These are phyloP conservation scores for Pugionium dolabratum DNA, from an alignment of 345 rosid species.

Conservation along the genomic window DNA sequence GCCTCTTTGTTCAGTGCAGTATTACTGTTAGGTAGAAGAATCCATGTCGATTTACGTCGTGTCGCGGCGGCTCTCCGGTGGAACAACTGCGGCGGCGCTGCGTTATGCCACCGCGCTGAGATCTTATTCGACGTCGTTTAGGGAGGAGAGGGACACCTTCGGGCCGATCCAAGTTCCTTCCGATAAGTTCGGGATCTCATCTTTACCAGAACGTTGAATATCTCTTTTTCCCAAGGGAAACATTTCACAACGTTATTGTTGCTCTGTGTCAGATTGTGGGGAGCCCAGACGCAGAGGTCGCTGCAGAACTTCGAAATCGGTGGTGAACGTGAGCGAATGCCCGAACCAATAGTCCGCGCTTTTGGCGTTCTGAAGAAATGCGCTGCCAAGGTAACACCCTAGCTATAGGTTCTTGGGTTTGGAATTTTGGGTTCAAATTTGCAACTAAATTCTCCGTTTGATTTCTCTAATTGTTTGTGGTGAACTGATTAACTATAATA, in stretches of 20 bases:
- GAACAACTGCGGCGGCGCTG: conserved; percentile 49
- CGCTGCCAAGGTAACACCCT: conserved; percentile 74
- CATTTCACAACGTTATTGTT: conserved; percentile 5
- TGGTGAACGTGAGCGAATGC: conserved; percentile 90
- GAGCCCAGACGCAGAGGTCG: conserved; percentile 96
- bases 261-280: conserved; percentile 68
- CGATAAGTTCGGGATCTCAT: conserved; percentile 60
- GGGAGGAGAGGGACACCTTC: conserved; percentile 91
- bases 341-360: conserved; percentile 91
- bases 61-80: conserved; percentile 61
- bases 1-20: conserved; percentile 28
- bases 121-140: conserved; percentile 59
- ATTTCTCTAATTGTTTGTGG: conserved; percentile 6
- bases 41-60: conserved; percentile 57
- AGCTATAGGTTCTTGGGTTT: neutral
- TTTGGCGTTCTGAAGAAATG: conserved; percentile 93
- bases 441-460: neutral
- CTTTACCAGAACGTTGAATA: neutral
- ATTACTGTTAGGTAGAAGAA: conserved; percentile 22
- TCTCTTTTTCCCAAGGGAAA: neutral
- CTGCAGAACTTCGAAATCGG: conserved; percentile 94
- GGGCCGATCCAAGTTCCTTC: conserved; percentile 88
- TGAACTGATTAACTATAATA: neutral
- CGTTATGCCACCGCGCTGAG: conserved; percentile 56
- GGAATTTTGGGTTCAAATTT: neutral